Evolutionary conservation across 768 basidiomycete genomes (phyloP).

Genomic region (Neoboletus brunneissimus): DNA sequence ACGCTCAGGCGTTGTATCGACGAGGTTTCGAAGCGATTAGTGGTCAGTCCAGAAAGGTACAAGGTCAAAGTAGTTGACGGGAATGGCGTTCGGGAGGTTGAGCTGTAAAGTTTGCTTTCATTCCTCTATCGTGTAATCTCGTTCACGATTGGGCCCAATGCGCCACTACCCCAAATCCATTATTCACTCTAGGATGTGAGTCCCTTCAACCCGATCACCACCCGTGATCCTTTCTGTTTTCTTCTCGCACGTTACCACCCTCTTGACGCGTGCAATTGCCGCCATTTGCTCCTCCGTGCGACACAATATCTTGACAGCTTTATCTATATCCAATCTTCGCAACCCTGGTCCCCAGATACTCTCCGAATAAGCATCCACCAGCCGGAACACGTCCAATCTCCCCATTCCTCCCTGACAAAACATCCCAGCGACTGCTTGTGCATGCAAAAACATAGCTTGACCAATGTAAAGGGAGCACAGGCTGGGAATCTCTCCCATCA

Average conservation of each 20-base stretch:
- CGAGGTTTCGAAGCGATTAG: slow-evolving; percentile 81
- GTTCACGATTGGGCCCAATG: neutral
- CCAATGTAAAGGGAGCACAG: slow-evolving; percentile 46
- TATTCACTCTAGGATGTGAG: slow-evolving; percentile 20
- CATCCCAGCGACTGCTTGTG: slow-evolving; percentile 39
- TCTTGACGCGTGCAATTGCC: slow-evolving; percentile 35
- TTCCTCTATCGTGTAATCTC: slow-evolving; percentile 5
- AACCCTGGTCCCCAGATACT: slow-evolving; percentile 60
- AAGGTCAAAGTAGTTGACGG: slow-evolving; percentile 92
- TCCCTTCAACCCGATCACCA: slow-evolving; percentile 44
- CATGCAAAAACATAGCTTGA: slow-evolving; percentile 46
- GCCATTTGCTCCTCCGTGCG: slow-evolving; percentile 10
- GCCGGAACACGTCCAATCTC: slow-evolving; percentile 35
- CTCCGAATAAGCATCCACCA: slow-evolving; percentile 53
- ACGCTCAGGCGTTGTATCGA: slow-evolving; percentile 83
- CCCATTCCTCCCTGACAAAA: slow-evolving; percentile 26
- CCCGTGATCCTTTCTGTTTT: slow-evolving; percentile 53
- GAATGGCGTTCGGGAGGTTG: slow-evolving; percentile 81
- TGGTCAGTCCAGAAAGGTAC: slow-evolving; percentile 77
- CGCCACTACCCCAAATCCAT: neutral
- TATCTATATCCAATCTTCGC: slow-evolving; percentile 48
- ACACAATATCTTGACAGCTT: slow-evolving; percentile 20
- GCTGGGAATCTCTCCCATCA: slow-evolving; percentile 38
- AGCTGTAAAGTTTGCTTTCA: slow-evolving; percentile 44
- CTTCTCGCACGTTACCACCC: slow-evolving; percentile 48